A percentile compares a stretch with the other conserved stretches of the same genome.
phyloP scores from a whole-genome alignment of 192 early-diverging fungal genomes.

The Fimicolochytrium jonesii region DNA sequence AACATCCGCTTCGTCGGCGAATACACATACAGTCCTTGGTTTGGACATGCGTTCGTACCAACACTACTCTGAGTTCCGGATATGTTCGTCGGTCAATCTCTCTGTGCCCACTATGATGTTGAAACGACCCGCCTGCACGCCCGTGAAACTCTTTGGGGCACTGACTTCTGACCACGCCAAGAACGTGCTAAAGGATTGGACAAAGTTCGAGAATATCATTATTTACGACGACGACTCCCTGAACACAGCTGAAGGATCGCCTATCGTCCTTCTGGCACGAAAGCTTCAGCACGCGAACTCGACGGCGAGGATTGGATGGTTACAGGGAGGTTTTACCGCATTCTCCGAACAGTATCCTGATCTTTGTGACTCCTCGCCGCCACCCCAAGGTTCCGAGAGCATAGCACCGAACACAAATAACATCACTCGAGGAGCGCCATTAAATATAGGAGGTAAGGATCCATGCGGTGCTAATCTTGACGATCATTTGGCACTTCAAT shows the following conservation, averaged over 20 bases:
- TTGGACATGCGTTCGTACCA: slow-evolving; percentile 69
- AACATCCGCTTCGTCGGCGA: too few species aligned
- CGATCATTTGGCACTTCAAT: too few species aligned
- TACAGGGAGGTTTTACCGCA: slow-evolving; percentile 20
- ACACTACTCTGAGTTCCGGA: slow-evolving; percentile 46
- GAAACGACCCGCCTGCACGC: slow-evolving; percentile 54
- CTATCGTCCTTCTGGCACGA: slow-evolving; percentile 2
- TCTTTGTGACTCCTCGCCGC: slow-evolving; percentile 23
- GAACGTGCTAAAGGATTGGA: slow-evolving; percentile 45
- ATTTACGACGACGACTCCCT: slow-evolving; percentile 60
- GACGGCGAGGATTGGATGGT: slow-evolving; percentile 12
- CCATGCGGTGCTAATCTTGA: too few species aligned
- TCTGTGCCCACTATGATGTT: slow-evolving; percentile 70
- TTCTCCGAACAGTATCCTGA: slow-evolving; percentile 13
- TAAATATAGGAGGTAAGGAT: too few species aligned
- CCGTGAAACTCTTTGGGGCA: slow-evolving; percentile 50
- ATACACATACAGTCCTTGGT: slow-evolving; percentile 38
- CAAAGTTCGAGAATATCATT: slow-evolving; percentile 46
- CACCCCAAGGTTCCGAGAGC: slow-evolving; percentile 15
- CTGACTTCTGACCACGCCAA: slow-evolving; percentile 24
- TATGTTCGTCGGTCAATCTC: slow-evolving; percentile 61
- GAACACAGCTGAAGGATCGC: neutral
- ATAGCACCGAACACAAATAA: slow-evolving; percentile 4
- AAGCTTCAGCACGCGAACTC: slow-evolving; percentile 11
- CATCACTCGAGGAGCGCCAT: neutral